phyloP scores from a whole-genome alignment of 305 asterid species.

The Fraxinus latifolia region DNA sequence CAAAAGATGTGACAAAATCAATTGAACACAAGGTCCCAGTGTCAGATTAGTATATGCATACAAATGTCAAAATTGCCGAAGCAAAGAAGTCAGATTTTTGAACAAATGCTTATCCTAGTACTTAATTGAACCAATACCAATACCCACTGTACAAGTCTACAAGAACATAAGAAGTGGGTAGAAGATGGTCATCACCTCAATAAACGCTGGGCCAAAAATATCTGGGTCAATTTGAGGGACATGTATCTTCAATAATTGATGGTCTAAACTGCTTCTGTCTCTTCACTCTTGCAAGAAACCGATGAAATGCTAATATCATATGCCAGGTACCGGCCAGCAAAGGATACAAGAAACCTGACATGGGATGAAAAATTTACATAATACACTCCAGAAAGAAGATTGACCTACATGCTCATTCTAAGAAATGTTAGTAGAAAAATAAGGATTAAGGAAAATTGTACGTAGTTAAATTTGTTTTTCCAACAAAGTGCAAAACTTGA shows the following conservation, averaged over 20 bases:
- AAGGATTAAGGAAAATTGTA: background rate
- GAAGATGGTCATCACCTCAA: slow-evolving; percentile 56
- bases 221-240: slow-evolving; percentile 57
- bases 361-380: slow-evolving; percentile 7
- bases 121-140: background rate
- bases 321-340: slow-evolving; percentile 67
- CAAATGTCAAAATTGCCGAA: background rate
- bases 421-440: background rate
- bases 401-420: background rate
- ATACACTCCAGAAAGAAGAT: slow-evolving; percentile 1
- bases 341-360: slow-evolving; percentile 78
- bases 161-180: background rate
- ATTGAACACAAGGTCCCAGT: background rate
- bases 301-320: slow-evolving; percentile 49
- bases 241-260: slow-evolving; percentile 64
- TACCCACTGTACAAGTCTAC: background rate
- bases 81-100: background rate
- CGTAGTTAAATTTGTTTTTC: background rate
- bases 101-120: background rate
- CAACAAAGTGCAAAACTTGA: background rate
- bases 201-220: slow-evolving; percentile 73
- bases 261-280: slow-evolving; percentile 39
- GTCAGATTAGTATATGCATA: background rate
- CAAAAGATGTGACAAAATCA: background rate
- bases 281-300: slow-evolving; percentile 40